Evolutionary conservation across 129 eudicot species (phyloP), one percentile per base, ranked within the genome.

Genomic region (Flaveria robusta): DNA sequence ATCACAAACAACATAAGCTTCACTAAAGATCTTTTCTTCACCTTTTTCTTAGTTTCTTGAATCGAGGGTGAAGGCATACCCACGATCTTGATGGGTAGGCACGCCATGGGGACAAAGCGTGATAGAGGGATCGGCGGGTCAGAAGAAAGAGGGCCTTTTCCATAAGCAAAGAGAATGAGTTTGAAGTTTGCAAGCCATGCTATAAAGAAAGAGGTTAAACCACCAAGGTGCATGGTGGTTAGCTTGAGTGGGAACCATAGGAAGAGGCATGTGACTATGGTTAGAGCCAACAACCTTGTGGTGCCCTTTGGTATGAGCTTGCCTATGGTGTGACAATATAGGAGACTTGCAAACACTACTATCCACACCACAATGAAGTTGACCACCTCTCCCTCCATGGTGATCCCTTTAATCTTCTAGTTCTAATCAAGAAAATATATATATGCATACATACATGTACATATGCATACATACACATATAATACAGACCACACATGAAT

Each of bases 151-250:
- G 96, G 96, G 27, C 92, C 96, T 64, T 52, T 55, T 46, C 76
- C 78, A 66, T 76, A 87, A 74, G 92, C 86, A 66, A 78, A 83
- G 12, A 90, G 85, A 14, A 87, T 54, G 65, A 90, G 86, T 77
- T 90, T 90, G 78, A 90, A 90, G 71, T 71, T 90, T 20, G 83
- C 85, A 62, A 90, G 90, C 92, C 92, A 90, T 4, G 90, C 78
- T 22, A 90, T 79, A 74, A 87, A 87, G 81, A 87, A 90, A 56
- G 81, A 62, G 60, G 92, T 90, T 66, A 74, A 63, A 70, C 86
- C 88, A 63, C 88, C 87, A 31, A 87, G 85, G 54, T 85, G 85
- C 22, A 85, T 77, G 81, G 90, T 81, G 75, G 84, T 68, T 71
- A 90, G 87, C 2, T 84, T 78, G 46, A 85, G 81, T 66, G 96